Base-by-base conservation (phyloP, 345 rosid genomes). In the Euphorbia peplus region DNA sequence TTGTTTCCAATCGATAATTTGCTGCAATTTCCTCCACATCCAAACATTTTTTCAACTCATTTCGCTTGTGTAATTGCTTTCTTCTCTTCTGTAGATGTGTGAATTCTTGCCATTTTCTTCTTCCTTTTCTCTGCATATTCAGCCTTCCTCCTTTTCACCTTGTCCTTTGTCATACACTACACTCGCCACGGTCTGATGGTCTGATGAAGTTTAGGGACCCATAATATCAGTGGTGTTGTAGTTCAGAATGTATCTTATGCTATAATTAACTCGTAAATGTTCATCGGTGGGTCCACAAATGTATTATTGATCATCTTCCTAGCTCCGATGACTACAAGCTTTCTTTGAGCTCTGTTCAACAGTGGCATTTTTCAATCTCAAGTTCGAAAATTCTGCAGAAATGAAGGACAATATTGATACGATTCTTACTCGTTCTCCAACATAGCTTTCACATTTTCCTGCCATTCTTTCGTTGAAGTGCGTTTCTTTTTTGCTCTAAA, bases 371-470 rank as follows among this genome's bases (percentile, higher is more conserved):
- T 1, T 19, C 28, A 54, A 8, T 4, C 4, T 19, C 24, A 28
- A 10, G 25, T 37, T 24, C 21, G 19, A 18, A 21, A 42, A 32
- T 28, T 1, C 15, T 25, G 26, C 6, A 44, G 26, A 4, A 24
- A 39, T 25, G 18, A 4, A 37, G 22, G 11, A 39, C 14, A 35
- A 18, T 21, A 2, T 41, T 28, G 2, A 4, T 9, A 9, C 6
- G 50, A 12, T 30, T 55, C 87, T 76, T 85, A 90, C 98, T 81
- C 86, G 88, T 84, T 87, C 42, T 90, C 92, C 12, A 81, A 79
- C 82, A 87, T 93, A 30, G 90, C 90, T 76, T 90, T 88, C 65
- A 89, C 93, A 65, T 83, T 88, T 75, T 88, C 97, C 67, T 87
- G 89, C 97, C 98, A 93, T 61, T 93, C 97, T 68, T 80, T 79